Evolutionary conservation across 2,329 filamentous ascomycete species (phyloP).

Genomic region (Karstenula rhodostoma): DNA sequence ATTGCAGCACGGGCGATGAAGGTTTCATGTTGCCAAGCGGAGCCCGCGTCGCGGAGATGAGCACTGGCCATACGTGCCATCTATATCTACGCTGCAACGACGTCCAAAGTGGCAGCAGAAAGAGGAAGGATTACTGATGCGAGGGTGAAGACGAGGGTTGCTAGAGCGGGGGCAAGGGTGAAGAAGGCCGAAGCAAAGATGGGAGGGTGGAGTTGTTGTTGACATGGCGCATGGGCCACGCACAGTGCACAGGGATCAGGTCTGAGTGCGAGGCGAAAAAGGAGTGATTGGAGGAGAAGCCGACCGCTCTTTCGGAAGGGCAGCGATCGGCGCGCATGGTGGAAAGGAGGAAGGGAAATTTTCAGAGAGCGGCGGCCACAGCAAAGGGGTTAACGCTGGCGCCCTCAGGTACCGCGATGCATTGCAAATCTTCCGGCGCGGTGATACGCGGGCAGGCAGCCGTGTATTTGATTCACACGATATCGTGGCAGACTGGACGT

Average conservation of each 20-base stretch:
- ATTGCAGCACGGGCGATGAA: conserved; percentile 17
- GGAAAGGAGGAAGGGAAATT: conserved; percentile 30
- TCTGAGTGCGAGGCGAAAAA: conserved; percentile 17
- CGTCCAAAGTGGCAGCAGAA: neutral
- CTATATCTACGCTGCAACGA: neutral
- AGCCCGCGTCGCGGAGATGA: conserved; percentile 5
- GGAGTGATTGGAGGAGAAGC: conserved; percentile 27
- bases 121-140: neutral
- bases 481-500: neutral
- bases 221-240: conserved; percentile 9
- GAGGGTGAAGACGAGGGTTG: neutral
- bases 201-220: conserved; percentile 8
- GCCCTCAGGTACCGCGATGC: conserved; percentile 19
- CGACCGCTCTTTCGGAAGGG: conserved; percentile 37
- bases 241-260: conserved; percentile 19
- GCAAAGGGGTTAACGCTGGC: conserved; percentile 21
- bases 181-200: neutral
- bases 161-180: conserved; percentile 10
- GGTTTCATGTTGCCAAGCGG: conserved; percentile 24
- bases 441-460: neutral
- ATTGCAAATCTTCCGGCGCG: conserved; percentile 16
- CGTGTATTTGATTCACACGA: too few relatives aligned
- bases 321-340: conserved; percentile 33
- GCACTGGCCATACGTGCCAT: neutral
- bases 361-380: conserved; percentile 22